phyloP scores from a whole-genome alignment of 2,329 filamentous ascomycete species.

The Elsinoe perseae region DNA sequence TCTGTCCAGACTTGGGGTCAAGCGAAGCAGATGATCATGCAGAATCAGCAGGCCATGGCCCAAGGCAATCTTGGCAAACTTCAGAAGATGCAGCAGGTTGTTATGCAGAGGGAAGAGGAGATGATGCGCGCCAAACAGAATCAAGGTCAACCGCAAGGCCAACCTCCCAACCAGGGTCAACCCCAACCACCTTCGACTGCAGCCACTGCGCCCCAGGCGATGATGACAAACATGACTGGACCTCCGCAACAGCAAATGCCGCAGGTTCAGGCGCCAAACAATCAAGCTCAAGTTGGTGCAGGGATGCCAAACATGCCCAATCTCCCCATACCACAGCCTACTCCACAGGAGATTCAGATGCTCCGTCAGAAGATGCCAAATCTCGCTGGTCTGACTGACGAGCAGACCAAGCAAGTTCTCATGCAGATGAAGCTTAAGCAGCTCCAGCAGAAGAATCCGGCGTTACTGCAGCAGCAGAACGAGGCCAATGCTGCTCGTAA shows the following conservation, averaged over 20 bases:
- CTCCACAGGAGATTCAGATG: slow-evolving; percentile 34
- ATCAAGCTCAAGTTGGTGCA: slow-evolving; percentile 18
- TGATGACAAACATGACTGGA: slow-evolving; percentile 12
- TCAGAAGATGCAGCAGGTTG: slow-evolving; percentile 12
- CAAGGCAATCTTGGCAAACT: slow-evolving; percentile 36
- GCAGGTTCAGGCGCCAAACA: slow-evolving; percentile 18
- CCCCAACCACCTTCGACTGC: slow-evolving; percentile 10
- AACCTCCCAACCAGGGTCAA: neutral
- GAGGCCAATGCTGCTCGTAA: slow-evolving; percentile 14
- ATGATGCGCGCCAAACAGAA: slow-evolving; percentile 19
- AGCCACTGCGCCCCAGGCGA: slow-evolving; percentile 8
- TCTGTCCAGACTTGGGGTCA: slow-evolving; percentile 50
- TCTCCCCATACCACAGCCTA: slow-evolving; percentile 26
- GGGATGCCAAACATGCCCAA: slow-evolving; percentile 15
- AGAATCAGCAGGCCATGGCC: slow-evolving; percentile 39
- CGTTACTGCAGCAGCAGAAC: slow-evolving; percentile 33
- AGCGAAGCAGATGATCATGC: slow-evolving; percentile 46
- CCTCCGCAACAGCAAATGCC: slow-evolving; percentile 10
- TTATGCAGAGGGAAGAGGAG: slow-evolving; percentile 16
- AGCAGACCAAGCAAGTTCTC: slow-evolving; percentile 34
- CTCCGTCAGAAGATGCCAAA: slow-evolving; percentile 28
- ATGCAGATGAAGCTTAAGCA: slow-evolving; percentile 20
- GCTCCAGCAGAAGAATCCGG: slow-evolving; percentile 19
- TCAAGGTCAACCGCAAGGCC: slow-evolving; percentile 20
- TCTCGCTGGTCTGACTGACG: slow-evolving; percentile 32